phyloP scores from a whole-genome alignment of 2,329 filamentous ascomycete genomes.

The Phialocephala sp. region DNA sequence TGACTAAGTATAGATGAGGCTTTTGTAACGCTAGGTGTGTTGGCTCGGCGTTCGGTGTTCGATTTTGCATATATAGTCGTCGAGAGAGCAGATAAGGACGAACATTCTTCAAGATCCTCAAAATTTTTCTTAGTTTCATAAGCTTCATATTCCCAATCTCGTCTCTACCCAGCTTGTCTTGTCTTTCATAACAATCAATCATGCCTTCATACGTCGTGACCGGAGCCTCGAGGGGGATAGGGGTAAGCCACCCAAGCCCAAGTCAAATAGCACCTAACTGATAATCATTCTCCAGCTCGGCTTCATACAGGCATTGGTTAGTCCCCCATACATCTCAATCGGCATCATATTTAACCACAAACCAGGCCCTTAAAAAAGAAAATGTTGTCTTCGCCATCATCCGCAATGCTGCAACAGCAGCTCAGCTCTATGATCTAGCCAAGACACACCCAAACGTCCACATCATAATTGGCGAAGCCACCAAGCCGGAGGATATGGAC shows the following conservation, averaged over 20 bases:
- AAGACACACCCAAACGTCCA: slow-evolving; percentile 17
- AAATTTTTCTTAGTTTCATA: not conserved
- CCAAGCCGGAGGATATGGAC: slow-evolving; percentile 11
- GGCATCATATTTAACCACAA: too few relatives aligned
- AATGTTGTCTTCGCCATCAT: slow-evolving; percentile 23
- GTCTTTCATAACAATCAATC: not conserved
- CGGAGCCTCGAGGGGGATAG: slow-evolving; percentile 2
- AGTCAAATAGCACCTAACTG: not conserved
- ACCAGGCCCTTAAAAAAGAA: not conserved
- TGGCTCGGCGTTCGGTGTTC: not conserved
- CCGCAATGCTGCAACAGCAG: slow-evolving; percentile 17
- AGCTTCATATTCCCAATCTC: not conserved
- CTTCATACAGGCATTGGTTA: not conserved
- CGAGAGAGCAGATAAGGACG: not conserved
- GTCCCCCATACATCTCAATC: too few relatives aligned
- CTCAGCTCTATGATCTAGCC: slow-evolving; percentile 14
- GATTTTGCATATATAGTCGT: not conserved
- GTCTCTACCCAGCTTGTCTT: not conserved
- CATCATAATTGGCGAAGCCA: slow-evolving; percentile 16
- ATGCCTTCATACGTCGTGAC: slow-evolving; percentile 3
- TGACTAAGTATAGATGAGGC: too few relatives aligned
- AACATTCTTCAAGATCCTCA: not conserved
- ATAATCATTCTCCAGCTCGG: not conserved
- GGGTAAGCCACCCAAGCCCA: not conserved
- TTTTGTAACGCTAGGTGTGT: not conserved